Base-by-base conservation (phyloP, 169 alveolate species). In the Blepharisma undulans region DNA sequence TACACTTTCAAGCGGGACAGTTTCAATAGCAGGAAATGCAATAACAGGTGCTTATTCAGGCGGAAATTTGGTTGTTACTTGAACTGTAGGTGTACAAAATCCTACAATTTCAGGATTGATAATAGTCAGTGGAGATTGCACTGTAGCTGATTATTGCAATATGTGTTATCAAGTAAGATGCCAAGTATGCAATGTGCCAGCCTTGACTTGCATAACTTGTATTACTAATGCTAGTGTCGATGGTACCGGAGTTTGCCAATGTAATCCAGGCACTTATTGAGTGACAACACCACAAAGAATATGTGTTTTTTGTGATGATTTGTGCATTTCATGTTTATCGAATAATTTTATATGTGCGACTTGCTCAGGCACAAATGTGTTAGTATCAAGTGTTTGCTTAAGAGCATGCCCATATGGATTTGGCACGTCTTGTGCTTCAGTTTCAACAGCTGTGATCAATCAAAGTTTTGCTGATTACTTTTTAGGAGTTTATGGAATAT, bases 371-470 rank as follows among this genome's bases (percentile, higher is more conserved):
- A 2, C 29, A 1, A 27, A 78, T 78, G 29, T 27, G 7, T 32
- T 22, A n/a, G 22, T 60, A 7, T 74, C 33, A 82, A 72, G 89
- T 22, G 29, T 82, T 21, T 82, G 89, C 36, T 22, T 82, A 21
- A 33, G 60, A 32, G n/a, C 22, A 6, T 82, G 89, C 32, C 76
- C 89, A 30, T 32, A 72, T 82, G 89, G 89, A 19, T 82, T 25
- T 60, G 60, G 76, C 22, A 22, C 27, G 14, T 48, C 66, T 48
- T 48, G 66, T 48, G 66, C 66, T 48, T 48, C 66, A 48, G 12
- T 48, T 48, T 48, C 66, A 48, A 48, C 66, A 48, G 66, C 66
- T 0, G 66, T 48, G 7, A 3, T 48, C 7, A 5, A 48, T 5
- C 66, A 5, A 4, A 74, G 12, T 74, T 74, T 22, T 29, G 33